A percentile compares a stretch with the other conserved stretches of the same genome.
Evolutionary conservation across 257 asterid species (phyloP).

Genomic region (Gynochthodes officinalis): DNA sequence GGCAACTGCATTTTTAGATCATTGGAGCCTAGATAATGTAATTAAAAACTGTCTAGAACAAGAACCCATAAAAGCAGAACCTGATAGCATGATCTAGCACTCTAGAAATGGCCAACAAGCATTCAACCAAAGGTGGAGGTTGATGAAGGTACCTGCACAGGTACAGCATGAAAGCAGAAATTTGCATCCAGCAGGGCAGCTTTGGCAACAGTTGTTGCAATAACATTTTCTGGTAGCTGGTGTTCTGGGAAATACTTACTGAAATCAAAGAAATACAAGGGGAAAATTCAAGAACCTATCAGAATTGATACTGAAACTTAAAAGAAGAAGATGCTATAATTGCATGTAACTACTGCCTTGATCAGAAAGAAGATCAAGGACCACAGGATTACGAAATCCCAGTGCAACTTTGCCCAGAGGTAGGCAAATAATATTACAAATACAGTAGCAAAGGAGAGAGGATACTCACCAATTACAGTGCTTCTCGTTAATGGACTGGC

Average conservation of each 20-base stretch:
- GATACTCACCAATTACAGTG: conserved; percentile 56
- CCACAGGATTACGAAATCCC: neutral
- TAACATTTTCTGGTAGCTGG: conserved; percentile 64
- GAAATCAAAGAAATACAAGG: conserved; percentile 21
- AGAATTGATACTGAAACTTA: neutral
- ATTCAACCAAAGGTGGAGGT: neutral
- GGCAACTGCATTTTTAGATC: neutral
- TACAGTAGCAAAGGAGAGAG: conserved; percentile 4
- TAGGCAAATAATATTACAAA: conserved; percentile 6
- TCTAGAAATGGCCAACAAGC: neutral
- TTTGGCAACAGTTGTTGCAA: conserved; percentile 82
- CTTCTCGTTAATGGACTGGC: conserved; percentile 55
- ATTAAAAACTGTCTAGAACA: neutral
- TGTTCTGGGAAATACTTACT: conserved; percentile 82
- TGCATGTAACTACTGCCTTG: neutral
- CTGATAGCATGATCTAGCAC: neutral
- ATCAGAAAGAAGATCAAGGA: neutral
- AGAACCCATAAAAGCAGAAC: neutral
- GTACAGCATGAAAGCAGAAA: conserved; percentile 93
- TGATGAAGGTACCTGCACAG: conserved; percentile 63
- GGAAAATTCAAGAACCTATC: neutral
- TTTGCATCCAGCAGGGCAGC: conserved; percentile 77
- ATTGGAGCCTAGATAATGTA: neutral
- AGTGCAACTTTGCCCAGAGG: neutral
- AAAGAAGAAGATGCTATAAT: neutral